Percentiles rank a stretch among this genome's conserved stretches.
phyloP scores from a whole-genome alignment of 208 protist genomes.

The Leishmania aethiopica region DNA sequence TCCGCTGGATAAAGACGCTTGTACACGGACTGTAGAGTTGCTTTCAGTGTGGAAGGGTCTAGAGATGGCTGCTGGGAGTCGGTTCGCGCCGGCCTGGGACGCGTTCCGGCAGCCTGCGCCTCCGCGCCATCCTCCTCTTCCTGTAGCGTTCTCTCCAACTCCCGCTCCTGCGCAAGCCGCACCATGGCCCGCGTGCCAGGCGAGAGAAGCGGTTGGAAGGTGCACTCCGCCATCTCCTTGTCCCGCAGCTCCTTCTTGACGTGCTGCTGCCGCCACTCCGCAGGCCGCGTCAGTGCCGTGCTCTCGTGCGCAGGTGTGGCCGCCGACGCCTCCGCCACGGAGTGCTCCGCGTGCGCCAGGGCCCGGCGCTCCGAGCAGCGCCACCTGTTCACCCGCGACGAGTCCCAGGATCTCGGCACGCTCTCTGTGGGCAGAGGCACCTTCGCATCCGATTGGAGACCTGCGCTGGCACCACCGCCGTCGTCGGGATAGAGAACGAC shows the following conservation, averaged over 20 bases:
- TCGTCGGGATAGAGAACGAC: neutral
- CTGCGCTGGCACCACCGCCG: neutral
- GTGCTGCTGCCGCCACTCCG: slow-evolving; percentile 19
- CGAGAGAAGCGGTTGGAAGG: slow-evolving; percentile 71
- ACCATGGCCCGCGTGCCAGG: slow-evolving; percentile 61
- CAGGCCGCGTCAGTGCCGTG: neutral
- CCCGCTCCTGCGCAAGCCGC: slow-evolving; percentile 27
- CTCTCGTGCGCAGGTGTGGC: neutral
- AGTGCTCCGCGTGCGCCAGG: neutral
- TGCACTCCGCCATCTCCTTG: slow-evolving; percentile 72
- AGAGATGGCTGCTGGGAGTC: neutral
- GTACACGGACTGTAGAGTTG: slow-evolving; percentile 51
- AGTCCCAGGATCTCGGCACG: slow-evolving; percentile 4
- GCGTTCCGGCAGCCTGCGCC: neutral
- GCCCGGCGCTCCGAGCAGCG: neutral
- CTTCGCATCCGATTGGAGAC: neutral
- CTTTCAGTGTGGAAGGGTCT: slow-evolving; percentile 15
- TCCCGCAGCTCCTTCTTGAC: slow-evolving; percentile 43
- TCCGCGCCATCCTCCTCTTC: neutral
- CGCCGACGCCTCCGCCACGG: neutral
- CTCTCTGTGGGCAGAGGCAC: neutral
- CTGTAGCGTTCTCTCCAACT: slow-evolving; percentile 18
- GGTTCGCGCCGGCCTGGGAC: neutral
- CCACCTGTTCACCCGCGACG: neutral
- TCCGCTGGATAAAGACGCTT: slow-evolving; percentile 69